Percentiles rank a stretch among this genome's conserved stretches.
Evolutionary conservation across 2,329 filamentous ascomycete genomes (phyloP).

Genomic region (Colletotrichum orchidophilum): DNA sequence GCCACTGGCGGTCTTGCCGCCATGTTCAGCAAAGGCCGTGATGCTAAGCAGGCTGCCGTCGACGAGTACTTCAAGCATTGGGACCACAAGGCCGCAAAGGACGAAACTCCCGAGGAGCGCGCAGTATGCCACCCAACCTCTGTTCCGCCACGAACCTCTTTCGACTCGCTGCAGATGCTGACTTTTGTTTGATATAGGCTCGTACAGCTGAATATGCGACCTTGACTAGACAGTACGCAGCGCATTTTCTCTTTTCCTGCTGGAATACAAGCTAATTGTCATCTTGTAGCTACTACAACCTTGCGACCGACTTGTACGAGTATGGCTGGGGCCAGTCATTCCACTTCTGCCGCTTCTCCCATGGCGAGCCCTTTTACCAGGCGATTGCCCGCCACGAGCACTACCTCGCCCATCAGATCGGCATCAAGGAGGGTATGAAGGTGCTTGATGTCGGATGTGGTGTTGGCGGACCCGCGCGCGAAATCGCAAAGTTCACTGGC

Average conservation of each 20-base stretch:
- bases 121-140: slow-evolving; percentile 60
- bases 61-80: slow-evolving; percentile 93
- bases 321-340: slow-evolving; percentile 94
- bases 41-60: slow-evolving; percentile 78
- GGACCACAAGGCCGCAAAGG: slow-evolving; percentile 79
- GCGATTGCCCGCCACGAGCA: slow-evolving; percentile 95
- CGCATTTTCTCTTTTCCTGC: neutral
- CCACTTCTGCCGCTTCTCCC: slow-evolving; percentile 93
- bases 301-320: slow-evolving; percentile 91
- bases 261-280: neutral
- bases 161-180: neutral
- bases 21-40: slow-evolving; percentile 80
- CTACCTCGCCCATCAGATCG: slow-evolving; percentile 88
- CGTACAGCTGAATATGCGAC: slow-evolving; percentile 87
- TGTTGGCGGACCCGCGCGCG: slow-evolving; percentile 91
- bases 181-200: slow-evolving; percentile 56
- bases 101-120: slow-evolving; percentile 78
- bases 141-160: slow-evolving; percentile 14
- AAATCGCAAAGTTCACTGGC: slow-evolving; percentile 92
- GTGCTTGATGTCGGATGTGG: slow-evolving; percentile 96
- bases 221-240: slow-evolving; percentile 80
- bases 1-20: slow-evolving; percentile 78
- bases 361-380: slow-evolving; percentile 84
- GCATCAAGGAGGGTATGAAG: slow-evolving; percentile 80
- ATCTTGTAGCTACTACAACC: slow-evolving; percentile 81